Base-by-base conservation (phyloP, 768 basidiomycete genomes). In the Lactifluus volemus region DNA sequence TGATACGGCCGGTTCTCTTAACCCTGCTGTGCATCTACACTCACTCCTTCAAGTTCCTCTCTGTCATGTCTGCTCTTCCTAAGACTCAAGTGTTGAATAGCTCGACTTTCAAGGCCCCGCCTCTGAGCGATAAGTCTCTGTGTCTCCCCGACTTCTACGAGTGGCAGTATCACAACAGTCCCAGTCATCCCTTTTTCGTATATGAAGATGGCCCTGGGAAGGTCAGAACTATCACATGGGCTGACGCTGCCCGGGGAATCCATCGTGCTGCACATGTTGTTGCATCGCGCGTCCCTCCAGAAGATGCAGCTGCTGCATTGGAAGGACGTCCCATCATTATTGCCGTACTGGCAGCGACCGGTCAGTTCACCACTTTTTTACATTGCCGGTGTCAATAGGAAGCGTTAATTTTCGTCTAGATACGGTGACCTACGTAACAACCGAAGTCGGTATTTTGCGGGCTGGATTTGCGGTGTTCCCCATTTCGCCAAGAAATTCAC, bases 401-500 rank as follows among this genome's bases (percentile, higher is more conserved):
- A 29, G 29, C 29, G 5, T 49, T 53, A 49, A 60, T 41, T 39
- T 58, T 32, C 12, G 17, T 49, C 14, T 38, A 69, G 68, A 69
- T 38, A 61, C 68, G 12, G 58, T 69, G 42, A 65, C 68, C 4
- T 69, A 68, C 21, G 55, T 67, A 30, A 65, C 68, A 9, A 53
- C 64, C 9, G 63, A 65, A 38, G 67, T 72, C 5, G 76, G 77
- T 7, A 70, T 79, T 48, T 68, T 77, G 2, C 67, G 75, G 9
- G 77, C 78, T 6, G 78, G 77, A 19, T 73, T 71, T 59, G 54
- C 71, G 0, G 72, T 73, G 5, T 78, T 80, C 49, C 72, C 69
- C 9, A 69, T 74, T 17, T 76, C 75, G 0, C 68, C 75, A 0
- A 65, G 76, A 59, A 81, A 79, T 67, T 78, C 79, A 0, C 68